These are phyloP conservation scores for Cladosporium sp. DNA, from an alignment of 2,329 filamentous ascomycete genomes.

Conservation along the genomic window DNA sequence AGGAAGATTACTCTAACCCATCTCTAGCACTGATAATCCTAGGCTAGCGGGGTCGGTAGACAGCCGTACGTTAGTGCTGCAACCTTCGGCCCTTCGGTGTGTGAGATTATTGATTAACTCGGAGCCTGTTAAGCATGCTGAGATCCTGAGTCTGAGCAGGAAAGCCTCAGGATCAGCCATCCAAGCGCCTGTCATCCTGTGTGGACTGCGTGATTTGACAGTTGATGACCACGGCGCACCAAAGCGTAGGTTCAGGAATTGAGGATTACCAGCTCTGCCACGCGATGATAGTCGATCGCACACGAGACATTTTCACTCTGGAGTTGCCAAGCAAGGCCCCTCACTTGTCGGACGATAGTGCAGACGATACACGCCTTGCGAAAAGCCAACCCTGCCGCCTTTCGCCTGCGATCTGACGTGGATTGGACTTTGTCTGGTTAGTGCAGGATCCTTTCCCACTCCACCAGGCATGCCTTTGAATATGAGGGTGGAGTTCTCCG, in stretches of 20 bases:
- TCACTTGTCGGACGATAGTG: constrained; percentile 8
- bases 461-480: no score
- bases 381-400: not conserved
- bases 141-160: not conserved
- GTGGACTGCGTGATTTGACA: no score
- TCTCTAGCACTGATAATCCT: constrained; percentile 1
- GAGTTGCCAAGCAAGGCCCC: constrained; percentile 7
- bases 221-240: no score
- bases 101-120: not conserved
- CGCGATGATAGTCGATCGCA: not conserved
- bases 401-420: constrained; percentile 10
- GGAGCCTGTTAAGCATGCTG: not conserved
- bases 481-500: no score
- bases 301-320: not conserved
- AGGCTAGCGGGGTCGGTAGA: constrained; percentile 7
- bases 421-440: constrained; percentile 3
- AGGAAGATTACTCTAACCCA: constrained; percentile 4
- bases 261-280: not conserved
- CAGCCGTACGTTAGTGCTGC: constrained; percentile 10
- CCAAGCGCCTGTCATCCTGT: not conserved
- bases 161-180: no score
- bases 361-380: constrained; percentile 2
- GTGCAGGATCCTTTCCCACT: constrained; percentile 3
- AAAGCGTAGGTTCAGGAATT: no score
- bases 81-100: constrained; percentile 8